phyloP scores from a whole-genome alignment of 495 filamentous ascomycete species.

The Lasiosphaeriaceae sp. region DNA sequence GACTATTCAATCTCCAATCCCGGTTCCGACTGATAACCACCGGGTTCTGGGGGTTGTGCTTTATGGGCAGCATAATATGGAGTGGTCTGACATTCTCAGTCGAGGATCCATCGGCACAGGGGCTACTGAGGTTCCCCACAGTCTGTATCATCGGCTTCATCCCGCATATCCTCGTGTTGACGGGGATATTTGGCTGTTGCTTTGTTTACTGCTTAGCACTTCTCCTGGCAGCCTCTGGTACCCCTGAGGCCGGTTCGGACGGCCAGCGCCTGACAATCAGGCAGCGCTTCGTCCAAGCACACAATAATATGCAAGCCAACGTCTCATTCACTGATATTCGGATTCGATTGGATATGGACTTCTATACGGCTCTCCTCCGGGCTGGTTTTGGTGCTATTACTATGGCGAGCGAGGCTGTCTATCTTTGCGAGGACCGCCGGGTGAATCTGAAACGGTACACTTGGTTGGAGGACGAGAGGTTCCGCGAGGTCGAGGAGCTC shows the following conservation, averaged over 20 bases:
- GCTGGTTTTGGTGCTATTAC: constrained; percentile 83
- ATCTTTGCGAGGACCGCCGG: constrained; percentile 80
- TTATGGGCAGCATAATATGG: constrained; percentile 76
- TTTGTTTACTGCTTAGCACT: constrained; percentile 75
- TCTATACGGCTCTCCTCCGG: constrained; percentile 85
- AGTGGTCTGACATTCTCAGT: constrained; percentile 59
- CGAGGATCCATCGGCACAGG: constrained; percentile 43
- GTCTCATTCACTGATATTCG: constrained; percentile 74
- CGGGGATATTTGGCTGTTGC: constrained; percentile 70
- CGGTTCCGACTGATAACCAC: constrained; percentile 78
- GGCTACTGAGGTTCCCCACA: constrained; percentile 75
- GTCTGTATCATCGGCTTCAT: constrained; percentile 95
- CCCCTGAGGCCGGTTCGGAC: constrained; percentile 31
- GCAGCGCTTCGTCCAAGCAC: constrained; percentile 58
- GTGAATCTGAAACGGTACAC: constrained; percentile 75
- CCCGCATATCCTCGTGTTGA: constrained; percentile 78
- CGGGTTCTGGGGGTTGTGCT: constrained; percentile 81
- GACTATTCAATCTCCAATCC: constrained; percentile 71
- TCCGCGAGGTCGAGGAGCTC: constrained; percentile 58
- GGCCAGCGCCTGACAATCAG: constrained; percentile 27
- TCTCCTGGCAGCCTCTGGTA: constrained; percentile 67
- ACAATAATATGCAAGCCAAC: constrained; percentile 88
- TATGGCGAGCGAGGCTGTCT: constrained; percentile 92
- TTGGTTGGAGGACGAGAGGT: constrained; percentile 85
- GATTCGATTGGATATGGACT: constrained; percentile 83